phyloP scores from a whole-genome alignment of 2,329 filamentous ascomycete genomes.

The Bipolaris bicolor region DNA sequence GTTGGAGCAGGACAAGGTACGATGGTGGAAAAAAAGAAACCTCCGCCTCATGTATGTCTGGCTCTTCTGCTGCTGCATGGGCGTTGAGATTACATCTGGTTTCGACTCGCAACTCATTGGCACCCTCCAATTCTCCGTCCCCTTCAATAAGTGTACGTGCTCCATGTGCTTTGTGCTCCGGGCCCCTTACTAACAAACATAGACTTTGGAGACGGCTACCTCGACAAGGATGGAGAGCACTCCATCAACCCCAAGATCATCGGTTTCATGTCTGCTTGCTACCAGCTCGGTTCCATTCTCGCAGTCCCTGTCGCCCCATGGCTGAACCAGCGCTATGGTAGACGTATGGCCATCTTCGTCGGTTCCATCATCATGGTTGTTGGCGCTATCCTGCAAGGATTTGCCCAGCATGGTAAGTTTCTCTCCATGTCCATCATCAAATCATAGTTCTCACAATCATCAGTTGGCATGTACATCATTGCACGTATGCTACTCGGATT shows the following conservation, averaged over 20 bases:
- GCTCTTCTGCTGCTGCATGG: constrained; percentile 47
- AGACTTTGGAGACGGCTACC: constrained; percentile 43
- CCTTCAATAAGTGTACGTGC: constrained; percentile 43
- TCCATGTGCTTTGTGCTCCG: too few relatives aligned
- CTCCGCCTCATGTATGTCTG: constrained; percentile 48
- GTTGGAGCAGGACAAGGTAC: constrained; percentile 50
- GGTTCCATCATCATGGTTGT: constrained; percentile 64
- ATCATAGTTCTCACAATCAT: constrained; percentile 5
- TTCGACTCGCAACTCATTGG: constrained; percentile 49
- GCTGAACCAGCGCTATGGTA: constrained; percentile 54
- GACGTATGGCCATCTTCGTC: constrained; percentile 62
- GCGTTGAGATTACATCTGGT: constrained; percentile 49
- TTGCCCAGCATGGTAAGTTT: constrained; percentile 45
- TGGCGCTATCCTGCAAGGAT: constrained; percentile 65
- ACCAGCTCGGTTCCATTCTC: constrained; percentile 45
- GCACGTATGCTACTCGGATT: constrained; percentile 66
- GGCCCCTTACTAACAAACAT: constrained; percentile 12
- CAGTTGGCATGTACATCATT: constrained; percentile 64
- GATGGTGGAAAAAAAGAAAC: constrained; percentile 53
- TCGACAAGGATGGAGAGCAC: constrained; percentile 21
- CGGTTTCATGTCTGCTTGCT: constrained; percentile 45
- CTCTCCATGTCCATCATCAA: not conserved
- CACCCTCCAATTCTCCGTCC: constrained; percentile 43
- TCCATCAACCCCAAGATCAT: constrained; percentile 36
- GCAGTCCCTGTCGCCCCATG: constrained; percentile 44